These are phyloP conservation scores for Vigna hirtella DNA, from an alignment of 306 rosid genomes.

Conservation along the genomic window DNA sequence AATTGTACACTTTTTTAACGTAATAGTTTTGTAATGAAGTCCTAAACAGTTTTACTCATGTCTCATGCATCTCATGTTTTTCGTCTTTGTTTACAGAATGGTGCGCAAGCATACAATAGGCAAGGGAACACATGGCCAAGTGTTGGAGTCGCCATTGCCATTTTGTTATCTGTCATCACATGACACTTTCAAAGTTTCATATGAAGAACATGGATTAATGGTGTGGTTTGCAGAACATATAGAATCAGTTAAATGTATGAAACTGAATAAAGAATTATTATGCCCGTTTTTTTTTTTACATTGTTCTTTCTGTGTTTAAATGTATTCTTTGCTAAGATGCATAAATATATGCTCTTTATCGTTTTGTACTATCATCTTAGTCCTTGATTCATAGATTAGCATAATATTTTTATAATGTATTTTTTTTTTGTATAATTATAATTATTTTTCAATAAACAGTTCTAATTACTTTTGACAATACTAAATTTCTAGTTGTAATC, in stretches of 20 bases:
- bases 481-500: too few relatives aligned
- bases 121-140: slow-evolving; percentile 56
- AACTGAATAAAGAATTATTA: slow-evolving; percentile 40
- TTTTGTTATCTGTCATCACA: slow-evolving; percentile 53
- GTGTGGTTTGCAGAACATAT: slow-evolving; percentile 31
- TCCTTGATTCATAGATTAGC: too few relatives aligned
- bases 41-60: neutral
- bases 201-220: slow-evolving; percentile 4
- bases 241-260: neutral
- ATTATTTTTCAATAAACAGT: too few relatives aligned
- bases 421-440: too few relatives aligned
- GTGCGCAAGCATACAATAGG: slow-evolving; percentile 54
- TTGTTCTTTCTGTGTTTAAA: neutral
- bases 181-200: slow-evolving; percentile 47
- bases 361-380: too few relatives aligned
- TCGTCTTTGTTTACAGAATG: slow-evolving; percentile 56
- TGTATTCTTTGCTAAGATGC: neutral
- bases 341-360: too few relatives aligned
- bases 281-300: neutral
- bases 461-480: too few relatives aligned
- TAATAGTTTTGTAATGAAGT: neutral
- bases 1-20: neutral
- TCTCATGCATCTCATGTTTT: neutral
- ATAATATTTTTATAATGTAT: too few relatives aligned
- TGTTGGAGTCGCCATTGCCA: slow-evolving; percentile 57